These are phyloP conservation scores for Astrephomene gubernaculifera DNA, from an alignment of 139 green algal genomes.

Conservation along the genomic window DNA sequence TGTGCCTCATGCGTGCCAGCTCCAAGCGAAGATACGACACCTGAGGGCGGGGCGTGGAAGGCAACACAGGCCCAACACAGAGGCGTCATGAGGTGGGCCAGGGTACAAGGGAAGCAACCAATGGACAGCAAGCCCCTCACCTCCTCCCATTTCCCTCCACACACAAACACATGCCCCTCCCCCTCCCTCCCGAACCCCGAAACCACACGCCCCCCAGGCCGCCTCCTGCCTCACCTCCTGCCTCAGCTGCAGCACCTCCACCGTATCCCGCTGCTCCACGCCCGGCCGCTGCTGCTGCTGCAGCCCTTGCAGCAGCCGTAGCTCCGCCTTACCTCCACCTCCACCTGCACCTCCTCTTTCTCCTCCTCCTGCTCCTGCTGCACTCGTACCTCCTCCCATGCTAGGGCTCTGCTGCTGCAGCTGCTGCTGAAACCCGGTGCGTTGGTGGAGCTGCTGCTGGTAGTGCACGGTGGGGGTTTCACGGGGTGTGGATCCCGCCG, in stretches of 20 bases:
- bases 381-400: no score
- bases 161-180: no score
- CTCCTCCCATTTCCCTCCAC: no score
- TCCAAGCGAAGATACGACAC: neutral
- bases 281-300: neutral
- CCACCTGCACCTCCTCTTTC: no score
- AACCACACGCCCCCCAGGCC: neutral
- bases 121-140: no score
- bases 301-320: no score
- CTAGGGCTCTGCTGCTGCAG: neutral
- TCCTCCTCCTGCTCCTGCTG: no score
- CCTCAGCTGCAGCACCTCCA: constrained; percentile 5
- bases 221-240: neutral
- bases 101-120: neutral
- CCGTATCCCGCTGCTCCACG: neutral
- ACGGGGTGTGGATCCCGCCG: no score
- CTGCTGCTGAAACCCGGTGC: neutral
- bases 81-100: neutral
- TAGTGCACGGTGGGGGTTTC: constrained; percentile 9
- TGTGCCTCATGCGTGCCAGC: neutral
- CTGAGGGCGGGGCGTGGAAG: no score
- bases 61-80: neutral
- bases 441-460: neutral
- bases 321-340: no score
- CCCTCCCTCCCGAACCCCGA: neutral